phyloP scores from a whole-genome alignment of 768 basidiomycete genomes.

The Rubroboletus satanas region DNA sequence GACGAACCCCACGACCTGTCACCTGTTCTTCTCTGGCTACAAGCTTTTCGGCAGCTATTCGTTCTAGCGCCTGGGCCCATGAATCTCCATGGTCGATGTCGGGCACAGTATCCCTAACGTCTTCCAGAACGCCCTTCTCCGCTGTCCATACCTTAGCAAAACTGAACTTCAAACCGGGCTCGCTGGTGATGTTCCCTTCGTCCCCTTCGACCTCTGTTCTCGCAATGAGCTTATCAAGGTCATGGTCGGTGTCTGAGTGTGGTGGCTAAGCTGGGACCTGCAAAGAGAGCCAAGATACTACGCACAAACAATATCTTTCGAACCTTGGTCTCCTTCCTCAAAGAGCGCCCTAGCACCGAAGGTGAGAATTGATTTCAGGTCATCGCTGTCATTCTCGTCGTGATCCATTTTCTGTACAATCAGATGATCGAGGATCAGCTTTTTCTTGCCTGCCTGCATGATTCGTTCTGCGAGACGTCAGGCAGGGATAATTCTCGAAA shows the following conservation, averaged over 20 bases:
- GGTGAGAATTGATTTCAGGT: constrained; percentile 85
- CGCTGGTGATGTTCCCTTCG: constrained; percentile 46
- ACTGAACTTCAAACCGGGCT: constrained; percentile 61
- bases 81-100: constrained; percentile 60
- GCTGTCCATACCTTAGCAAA: constrained; percentile 94
- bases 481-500: not conserved
- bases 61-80: constrained; percentile 71
- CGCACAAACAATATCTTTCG: constrained; percentile 69
- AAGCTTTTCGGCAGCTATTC: constrained; percentile 41
- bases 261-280: not conserved
- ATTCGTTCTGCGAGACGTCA: constrained; percentile 67
- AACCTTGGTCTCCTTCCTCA: constrained; percentile 51
- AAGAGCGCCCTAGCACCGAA: constrained; percentile 88
- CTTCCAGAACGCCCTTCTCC: constrained; percentile 67
- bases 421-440: constrained; percentile 88
- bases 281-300: constrained; percentile 3
- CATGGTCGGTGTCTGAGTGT: constrained; percentile 64
- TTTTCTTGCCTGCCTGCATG: constrained; percentile 91
- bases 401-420: constrained; percentile 97
- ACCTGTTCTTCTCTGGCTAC: constrained; percentile 44
- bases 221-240: constrained; percentile 83
- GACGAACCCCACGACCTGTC: constrained; percentile 72
- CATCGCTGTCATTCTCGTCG: constrained; percentile 66
- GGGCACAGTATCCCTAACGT: constrained; percentile 50
- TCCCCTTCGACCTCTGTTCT: constrained; percentile 74